phyloP scores from a whole-genome alignment of 768 basidiomycete genomes.

The Plicaturopsis crispa region DNA sequence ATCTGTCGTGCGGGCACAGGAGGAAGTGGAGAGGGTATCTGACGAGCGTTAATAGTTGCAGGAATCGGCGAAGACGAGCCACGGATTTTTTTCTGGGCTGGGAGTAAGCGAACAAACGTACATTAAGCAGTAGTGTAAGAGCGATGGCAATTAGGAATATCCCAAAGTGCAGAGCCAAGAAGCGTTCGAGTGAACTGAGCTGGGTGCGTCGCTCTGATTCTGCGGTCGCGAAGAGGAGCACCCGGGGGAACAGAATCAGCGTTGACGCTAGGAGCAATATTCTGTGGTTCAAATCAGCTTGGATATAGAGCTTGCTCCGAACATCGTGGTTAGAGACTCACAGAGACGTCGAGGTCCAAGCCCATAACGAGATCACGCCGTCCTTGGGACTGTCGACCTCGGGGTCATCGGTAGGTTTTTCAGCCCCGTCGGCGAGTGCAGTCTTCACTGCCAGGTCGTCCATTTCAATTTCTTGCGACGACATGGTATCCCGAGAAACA shows the following conservation, averaged over 20 bases:
- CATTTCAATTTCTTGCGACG: constrained; percentile 27
- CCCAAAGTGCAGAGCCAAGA: constrained; percentile 61
- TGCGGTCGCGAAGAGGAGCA: constrained; percentile 57
- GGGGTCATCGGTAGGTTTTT: constrained; percentile 5
- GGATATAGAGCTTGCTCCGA: too few species aligned
- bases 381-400: constrained; percentile 12
- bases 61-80: too few species aligned
- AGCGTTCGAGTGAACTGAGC: constrained; percentile 62
- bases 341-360: constrained; percentile 26
- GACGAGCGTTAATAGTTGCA: too few species aligned
- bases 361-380: constrained; percentile 27
- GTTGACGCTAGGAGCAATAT: constrained; percentile 25
- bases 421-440: constrained; percentile 7
- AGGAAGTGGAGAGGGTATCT: constrained; percentile 38
- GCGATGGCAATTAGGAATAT: constrained; percentile 51
- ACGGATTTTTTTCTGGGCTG: not conserved
- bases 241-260: constrained; percentile 48
- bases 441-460: constrained; percentile 20
- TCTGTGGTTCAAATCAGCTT: constrained; percentile 14
- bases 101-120: constrained; percentile 22
- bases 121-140: constrained; percentile 51
- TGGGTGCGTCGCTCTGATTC: constrained; percentile 23
- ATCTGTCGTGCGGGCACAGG: constrained; percentile 19
- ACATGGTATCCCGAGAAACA: constrained; percentile 4
- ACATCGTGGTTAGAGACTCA: too few species aligned